Evolutionary conservation across 2,329 filamentous ascomycete genomes (phyloP).

Genomic region (Pseudogymnoascus sp.): DNA sequence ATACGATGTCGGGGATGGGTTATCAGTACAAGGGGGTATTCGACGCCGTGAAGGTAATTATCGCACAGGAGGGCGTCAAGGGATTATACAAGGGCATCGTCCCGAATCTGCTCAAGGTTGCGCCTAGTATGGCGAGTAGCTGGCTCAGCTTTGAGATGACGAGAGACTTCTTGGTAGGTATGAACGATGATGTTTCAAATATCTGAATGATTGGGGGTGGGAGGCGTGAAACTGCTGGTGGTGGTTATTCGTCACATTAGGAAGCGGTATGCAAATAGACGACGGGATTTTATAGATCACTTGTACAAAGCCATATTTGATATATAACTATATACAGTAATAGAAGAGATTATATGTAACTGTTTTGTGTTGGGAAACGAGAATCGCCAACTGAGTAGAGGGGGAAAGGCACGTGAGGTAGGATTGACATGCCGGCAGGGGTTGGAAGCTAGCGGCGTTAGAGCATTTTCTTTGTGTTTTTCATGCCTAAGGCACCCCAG

Average conservation of each 20-base stretch:
- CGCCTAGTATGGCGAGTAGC: constrained; percentile 95
- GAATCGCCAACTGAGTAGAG: not conserved
- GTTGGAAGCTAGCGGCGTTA: not conserved
- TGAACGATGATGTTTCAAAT: constrained; percentile 37
- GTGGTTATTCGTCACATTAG: not conserved
- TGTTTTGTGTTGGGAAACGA: not conserved
- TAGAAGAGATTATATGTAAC: constrained; percentile 8
- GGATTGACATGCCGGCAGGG: not conserved
- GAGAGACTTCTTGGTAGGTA: constrained; percentile 68
- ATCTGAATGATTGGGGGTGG: constrained; percentile 15
- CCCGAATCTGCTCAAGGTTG: constrained; percentile 92
- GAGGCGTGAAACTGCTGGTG: not conserved
- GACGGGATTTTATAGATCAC: constrained; percentile 1
- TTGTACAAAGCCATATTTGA: constrained; percentile 8
- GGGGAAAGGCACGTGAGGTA: not conserved
- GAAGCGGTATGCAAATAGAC: constrained; percentile 4
- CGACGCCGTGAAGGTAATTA: constrained; percentile 74
- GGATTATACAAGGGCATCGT: constrained; percentile 95
- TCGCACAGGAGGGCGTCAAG: constrained; percentile 70
- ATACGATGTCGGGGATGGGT: constrained; percentile 97
- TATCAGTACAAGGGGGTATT: constrained; percentile 86
- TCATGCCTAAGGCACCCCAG: not conserved
- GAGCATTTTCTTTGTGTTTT: not conserved
- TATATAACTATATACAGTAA: constrained; percentile 6
- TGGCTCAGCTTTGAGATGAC: constrained; percentile 97